Evolutionary conservation across 768 basidiomycete species (phyloP).

Genomic region (Pluteus cervinus): DNA sequence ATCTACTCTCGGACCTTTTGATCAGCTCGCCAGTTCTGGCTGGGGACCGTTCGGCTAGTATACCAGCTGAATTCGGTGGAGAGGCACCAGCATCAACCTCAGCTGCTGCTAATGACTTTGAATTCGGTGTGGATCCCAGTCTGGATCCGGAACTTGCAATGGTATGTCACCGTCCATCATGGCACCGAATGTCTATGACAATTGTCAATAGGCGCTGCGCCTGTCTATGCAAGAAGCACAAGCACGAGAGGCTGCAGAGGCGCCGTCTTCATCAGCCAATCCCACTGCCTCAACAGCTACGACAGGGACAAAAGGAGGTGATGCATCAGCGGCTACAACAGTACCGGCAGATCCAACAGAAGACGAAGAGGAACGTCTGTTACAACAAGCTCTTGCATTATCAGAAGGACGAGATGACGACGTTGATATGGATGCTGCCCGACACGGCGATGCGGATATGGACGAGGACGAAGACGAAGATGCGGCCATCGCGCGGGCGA

Average conservation of each 20-base stretch:
- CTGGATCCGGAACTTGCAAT: slow-evolving; percentile 96
- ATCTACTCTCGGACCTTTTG: slow-evolving; percentile 79
- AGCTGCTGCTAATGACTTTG: slow-evolving; percentile 49
- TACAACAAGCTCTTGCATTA: slow-evolving; percentile 73
- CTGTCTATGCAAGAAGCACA: slow-evolving; percentile 97
- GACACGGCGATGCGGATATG: slow-evolving; percentile 35
- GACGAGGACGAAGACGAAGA: slow-evolving; percentile 55
- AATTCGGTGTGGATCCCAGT: slow-evolving; percentile 91
- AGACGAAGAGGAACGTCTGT: slow-evolving; percentile 72
- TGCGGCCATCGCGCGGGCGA: slow-evolving; percentile 82
- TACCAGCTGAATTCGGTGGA: slow-evolving; percentile 45
- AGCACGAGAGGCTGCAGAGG: slow-evolving; percentile 60
- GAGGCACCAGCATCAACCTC: slow-evolving; percentile 38
- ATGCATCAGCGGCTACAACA: slow-evolving; percentile 18
- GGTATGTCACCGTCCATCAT: slow-evolving; percentile 55
- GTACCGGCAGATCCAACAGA: slow-evolving; percentile 43
- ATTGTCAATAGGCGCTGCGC: slow-evolving; percentile 66
- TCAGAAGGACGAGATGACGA: slow-evolving; percentile 54
- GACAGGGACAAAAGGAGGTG: slow-evolving; percentile 19
- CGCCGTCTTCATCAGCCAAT: slow-evolving; percentile 28
- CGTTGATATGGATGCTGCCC: slow-evolving; percentile 40
- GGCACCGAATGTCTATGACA: slow-evolving; percentile 1
- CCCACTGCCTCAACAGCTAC: slow-evolving; percentile 33
- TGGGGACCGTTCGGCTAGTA: slow-evolving; percentile 62
- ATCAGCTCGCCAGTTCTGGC: slow-evolving; percentile 78